Percentiles rank a stretch among this genome's conserved stretches.
Evolutionary conservation across 2,329 filamentous ascomycete genomes (phyloP).

Genomic region (Chrysosporium queenslandicum): DNA sequence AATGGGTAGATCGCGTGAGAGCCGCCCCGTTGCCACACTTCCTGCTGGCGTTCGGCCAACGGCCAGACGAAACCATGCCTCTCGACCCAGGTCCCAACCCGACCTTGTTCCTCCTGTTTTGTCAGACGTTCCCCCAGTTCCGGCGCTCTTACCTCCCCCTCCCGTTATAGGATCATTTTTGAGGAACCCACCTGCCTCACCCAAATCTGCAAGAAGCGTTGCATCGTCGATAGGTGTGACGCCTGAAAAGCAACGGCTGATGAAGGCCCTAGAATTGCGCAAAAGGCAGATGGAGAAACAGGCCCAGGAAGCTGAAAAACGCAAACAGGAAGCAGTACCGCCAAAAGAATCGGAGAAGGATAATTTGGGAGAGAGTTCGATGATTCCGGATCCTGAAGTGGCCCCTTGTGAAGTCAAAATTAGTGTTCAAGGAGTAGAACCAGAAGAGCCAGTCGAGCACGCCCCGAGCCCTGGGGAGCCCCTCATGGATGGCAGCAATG

Average conservation of each 20-base stretch:
- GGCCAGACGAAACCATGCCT: constrained; percentile 40
- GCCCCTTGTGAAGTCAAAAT: background rate
- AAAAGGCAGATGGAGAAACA: constrained; percentile 59
- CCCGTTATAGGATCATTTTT: constrained; percentile 25
- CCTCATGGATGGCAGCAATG: background rate
- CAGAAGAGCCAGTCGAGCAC: background rate
- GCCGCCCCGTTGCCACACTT: constrained; percentile 65
- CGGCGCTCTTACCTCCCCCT: constrained; percentile 32
- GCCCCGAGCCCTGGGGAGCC: background rate
- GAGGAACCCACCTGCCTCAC: constrained; percentile 25
- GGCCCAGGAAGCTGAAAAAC: constrained; percentile 21
- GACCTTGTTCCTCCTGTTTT: constrained; percentile 26
- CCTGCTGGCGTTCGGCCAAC: constrained; percentile 69
- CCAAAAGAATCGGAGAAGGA: background rate
- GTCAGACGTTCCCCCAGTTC: constrained; percentile 29
- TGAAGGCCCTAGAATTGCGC: constrained; percentile 86
- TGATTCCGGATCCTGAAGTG: background rate
- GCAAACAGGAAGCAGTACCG: background rate
- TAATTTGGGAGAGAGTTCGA: background rate
- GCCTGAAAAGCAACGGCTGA: constrained; percentile 79
- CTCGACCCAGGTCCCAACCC: constrained; percentile 38
- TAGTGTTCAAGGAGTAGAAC: background rate
- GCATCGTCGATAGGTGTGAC: constrained; percentile 52
- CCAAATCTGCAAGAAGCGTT: constrained; percentile 37
- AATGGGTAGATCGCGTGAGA: constrained; percentile 37